Percentiles rank a stretch among this genome's conserved stretches.
These are phyloP conservation scores for Penicillium sclerotiorum DNA, from an alignment of 2,329 filamentous ascomycete genomes.

Conservation along the genomic window DNA sequence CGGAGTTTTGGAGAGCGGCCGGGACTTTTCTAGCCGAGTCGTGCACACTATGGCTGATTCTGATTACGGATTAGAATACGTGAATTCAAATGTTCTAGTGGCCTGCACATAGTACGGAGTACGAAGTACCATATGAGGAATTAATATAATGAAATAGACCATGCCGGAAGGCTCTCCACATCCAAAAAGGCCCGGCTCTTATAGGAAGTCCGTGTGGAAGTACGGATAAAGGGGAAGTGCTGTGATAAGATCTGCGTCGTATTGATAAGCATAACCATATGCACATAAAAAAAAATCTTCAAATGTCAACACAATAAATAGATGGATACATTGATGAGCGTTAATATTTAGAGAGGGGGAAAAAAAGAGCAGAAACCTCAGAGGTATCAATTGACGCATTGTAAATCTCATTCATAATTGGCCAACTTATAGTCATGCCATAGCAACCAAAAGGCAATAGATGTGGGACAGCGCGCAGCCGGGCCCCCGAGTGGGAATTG, in stretches of 20 bases:
- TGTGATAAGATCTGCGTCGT: conserved; percentile 4
- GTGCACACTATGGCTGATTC: conserved; percentile 9
- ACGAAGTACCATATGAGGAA: too few species aligned
- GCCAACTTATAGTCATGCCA: background rate
- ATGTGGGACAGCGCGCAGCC: conserved; percentile 2
- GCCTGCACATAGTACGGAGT: too few species aligned
- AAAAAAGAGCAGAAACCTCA: background rate
- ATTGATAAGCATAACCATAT: conserved; percentile 1
- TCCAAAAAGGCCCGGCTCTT: too few species aligned
- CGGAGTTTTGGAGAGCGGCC: too few species aligned
- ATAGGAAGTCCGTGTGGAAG: too few species aligned
- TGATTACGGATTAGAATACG: background rate
- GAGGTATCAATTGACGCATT: background rate
- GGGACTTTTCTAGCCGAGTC: conserved; percentile 15
- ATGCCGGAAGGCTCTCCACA: too few species aligned
- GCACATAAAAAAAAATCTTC: background rate
- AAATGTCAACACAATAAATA: background rate
- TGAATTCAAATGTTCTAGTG: too few species aligned
- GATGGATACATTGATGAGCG: too few species aligned
- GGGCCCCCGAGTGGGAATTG: conserved; percentile 4
- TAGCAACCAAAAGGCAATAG: background rate
- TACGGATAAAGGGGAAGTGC: too few species aligned
- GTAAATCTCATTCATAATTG: background rate
- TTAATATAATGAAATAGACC: too few species aligned
- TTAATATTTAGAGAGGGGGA: background rate